Evolutionary conservation across 1,139 yeast genomes (phyloP), one percentile per base, ranked within the genome.

Genomic region (Fermentozyma sake): DNA sequence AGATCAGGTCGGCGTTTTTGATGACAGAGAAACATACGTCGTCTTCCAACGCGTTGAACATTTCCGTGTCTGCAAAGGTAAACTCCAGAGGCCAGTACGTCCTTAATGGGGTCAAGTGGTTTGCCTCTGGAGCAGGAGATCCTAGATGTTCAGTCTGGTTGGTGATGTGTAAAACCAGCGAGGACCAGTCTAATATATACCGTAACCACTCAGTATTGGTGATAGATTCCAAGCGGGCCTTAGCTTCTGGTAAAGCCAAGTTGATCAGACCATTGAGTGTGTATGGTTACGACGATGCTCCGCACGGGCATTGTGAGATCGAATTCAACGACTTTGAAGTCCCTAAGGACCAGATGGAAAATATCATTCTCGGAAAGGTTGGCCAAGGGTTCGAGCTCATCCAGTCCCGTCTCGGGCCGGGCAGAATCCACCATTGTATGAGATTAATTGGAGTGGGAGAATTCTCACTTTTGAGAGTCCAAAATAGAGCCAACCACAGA

Each of bases 361-460:
- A 63, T 37, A 45, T 44, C n/a, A 50, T 70, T 12, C 53, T 74
- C 41, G 73, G 73, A 9, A 58, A 59, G 20, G 66, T 62, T 23
- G 84, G 85, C 22, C 67, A 70, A 35, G 87, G 86, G 1, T 79
- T 79, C 47, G 80, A 75, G 39, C 66, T 79, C 41, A 75, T 79
- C 41, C 86, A 79, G 53, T 76, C 82, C 18, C 66, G 86, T 34
- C 61, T 79, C 30, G 85, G 85, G 2, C 84, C 86, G 1, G 86
- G 86, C 14, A 63, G 85, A 46, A 75, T 79, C 42, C 86, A 79
- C 55, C 86, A 79, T 50, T 79, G 85, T 54, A 78, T 79, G 85
- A 62, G 85, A 46, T 57, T 76, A 20, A 62, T 79, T 42, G 86
- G 86, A 4, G 72, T 67, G 25, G 86, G 81, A 12, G 83, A 77